Evolutionary conservation across 2,329 filamentous ascomycete genomes (phyloP).

Genomic region (Aspergillus tubingensis): DNA sequence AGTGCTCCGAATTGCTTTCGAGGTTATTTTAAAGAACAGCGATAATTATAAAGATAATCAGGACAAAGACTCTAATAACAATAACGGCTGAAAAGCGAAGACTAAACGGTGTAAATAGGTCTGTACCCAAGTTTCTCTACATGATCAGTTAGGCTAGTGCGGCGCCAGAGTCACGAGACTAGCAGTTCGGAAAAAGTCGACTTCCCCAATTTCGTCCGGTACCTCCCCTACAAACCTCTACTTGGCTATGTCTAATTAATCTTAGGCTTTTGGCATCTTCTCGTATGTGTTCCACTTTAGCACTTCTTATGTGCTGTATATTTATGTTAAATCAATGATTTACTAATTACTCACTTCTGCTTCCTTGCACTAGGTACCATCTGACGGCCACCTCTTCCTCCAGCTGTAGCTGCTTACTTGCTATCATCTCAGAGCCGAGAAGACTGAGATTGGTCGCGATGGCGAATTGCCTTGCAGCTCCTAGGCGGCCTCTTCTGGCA

Average conservation of each 20-base stretch:
- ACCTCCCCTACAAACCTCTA: background rate
- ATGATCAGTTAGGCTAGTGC: background rate
- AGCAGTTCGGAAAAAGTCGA: constrained; percentile 6
- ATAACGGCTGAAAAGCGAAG: no score
- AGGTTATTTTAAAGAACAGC: no score
- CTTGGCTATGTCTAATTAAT: background rate
- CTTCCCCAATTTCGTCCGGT: background rate
- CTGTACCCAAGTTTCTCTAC: background rate
- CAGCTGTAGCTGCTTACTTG: background rate
- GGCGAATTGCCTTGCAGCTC: constrained; percentile 32
- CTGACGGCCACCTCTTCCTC: background rate
- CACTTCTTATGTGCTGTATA: background rate
- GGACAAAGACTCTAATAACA: no score
- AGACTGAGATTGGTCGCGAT: constrained; percentile 15
- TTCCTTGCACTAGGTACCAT: background rate
- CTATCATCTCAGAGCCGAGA: background rate
- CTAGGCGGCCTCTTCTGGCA: constrained; percentile 38
- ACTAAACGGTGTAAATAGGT: no score
- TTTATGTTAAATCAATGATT: background rate
- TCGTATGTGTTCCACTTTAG: background rate
- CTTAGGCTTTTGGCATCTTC: background rate
- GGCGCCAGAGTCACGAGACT: constrained; percentile 4
- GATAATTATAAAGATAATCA: no score
- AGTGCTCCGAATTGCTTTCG: no score
- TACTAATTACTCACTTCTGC: background rate